Evolutionary conservation across 163 green algal species (phyloP).

Genomic region (Chloroidium sp.): DNA sequence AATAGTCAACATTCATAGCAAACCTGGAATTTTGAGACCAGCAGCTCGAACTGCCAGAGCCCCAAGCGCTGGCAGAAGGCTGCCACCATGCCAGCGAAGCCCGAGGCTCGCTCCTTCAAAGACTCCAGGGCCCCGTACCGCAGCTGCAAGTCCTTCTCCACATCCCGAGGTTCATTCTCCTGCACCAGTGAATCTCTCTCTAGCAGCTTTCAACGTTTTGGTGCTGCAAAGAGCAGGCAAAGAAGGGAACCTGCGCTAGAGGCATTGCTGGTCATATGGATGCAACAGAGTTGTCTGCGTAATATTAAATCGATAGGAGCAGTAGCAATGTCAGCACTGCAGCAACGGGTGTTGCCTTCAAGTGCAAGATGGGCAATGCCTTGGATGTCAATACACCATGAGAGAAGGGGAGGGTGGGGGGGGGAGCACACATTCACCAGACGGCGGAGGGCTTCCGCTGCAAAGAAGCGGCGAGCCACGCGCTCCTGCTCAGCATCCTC

Average conservation of each 20-base stretch:
- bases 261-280: too few relatives aligned
- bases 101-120: constrained; percentile 62
- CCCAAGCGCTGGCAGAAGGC: constrained; percentile 79
- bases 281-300: too few relatives aligned
- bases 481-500: constrained; percentile 14
- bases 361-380: too few relatives aligned
- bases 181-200: background rate
- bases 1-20: background rate
- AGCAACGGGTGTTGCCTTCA: too few relatives aligned
- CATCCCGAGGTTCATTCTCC: constrained; percentile 33
- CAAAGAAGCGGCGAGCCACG: constrained; percentile 57
- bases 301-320: too few relatives aligned
- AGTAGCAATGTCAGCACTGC: too few relatives aligned
- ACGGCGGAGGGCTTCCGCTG: constrained; percentile 61
- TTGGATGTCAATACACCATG: too few relatives aligned
- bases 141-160: constrained; percentile 48
- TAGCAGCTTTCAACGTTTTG: too few relatives aligned
- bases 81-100: constrained; percentile 67
- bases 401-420: background rate
- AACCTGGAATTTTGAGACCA: constrained; percentile 69
- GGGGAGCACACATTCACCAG: constrained; percentile 53
- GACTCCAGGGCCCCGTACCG: constrained; percentile 36
- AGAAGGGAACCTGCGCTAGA: too few relatives aligned
- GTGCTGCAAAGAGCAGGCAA: too few relatives aligned
- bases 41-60: constrained; percentile 62